Evolutionary conservation across 371 early-diverging fungal species (phyloP).

Genomic region (Actinomortierella wolfii): DNA sequence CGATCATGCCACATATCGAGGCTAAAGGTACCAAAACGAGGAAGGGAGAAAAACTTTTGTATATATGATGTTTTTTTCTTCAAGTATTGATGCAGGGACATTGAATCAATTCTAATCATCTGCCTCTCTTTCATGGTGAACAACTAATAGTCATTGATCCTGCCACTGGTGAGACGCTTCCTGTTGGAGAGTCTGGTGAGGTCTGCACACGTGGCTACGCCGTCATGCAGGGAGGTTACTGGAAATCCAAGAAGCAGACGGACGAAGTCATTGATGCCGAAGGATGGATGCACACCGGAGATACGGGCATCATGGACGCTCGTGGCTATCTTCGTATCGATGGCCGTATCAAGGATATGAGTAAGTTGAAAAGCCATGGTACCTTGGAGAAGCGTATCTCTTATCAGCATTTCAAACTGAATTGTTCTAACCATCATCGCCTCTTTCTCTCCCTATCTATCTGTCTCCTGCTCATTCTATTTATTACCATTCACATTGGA

Average conservation of each 20-base stretch:
- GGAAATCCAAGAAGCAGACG: constrained; percentile 53
- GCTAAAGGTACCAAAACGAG: constrained; percentile 43
- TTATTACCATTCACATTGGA: neutral
- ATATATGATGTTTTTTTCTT: too few species aligned
- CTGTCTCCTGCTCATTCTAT: constrained; percentile 3
- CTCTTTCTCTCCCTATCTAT: too few species aligned
- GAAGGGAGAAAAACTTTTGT: too few species aligned
- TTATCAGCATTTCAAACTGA: constrained; percentile 15
- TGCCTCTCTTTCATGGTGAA: too few species aligned
- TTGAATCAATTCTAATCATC: too few species aligned
- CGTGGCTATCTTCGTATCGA: constrained; percentile 58
- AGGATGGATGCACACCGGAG: constrained; percentile 67
- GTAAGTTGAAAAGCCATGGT: too few species aligned
- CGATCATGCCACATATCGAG: constrained; percentile 45
- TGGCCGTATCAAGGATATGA: constrained; percentile 58
- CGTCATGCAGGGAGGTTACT: constrained; percentile 56
- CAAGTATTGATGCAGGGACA: too few species aligned
- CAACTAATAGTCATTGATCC: constrained; percentile 33
- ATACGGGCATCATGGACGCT: constrained; percentile 48
- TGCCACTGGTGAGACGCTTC: constrained; percentile 28
- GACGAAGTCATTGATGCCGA: constrained; percentile 48
- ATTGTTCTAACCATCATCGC: too few species aligned
- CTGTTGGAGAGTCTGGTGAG: constrained; percentile 50
- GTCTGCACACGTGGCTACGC: constrained; percentile 59
- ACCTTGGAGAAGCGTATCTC: constrained; percentile 1